Conservation (phyloP, 768 basidiomycete genomes). For the Chalciporus sphaerocephalus region DNA sequence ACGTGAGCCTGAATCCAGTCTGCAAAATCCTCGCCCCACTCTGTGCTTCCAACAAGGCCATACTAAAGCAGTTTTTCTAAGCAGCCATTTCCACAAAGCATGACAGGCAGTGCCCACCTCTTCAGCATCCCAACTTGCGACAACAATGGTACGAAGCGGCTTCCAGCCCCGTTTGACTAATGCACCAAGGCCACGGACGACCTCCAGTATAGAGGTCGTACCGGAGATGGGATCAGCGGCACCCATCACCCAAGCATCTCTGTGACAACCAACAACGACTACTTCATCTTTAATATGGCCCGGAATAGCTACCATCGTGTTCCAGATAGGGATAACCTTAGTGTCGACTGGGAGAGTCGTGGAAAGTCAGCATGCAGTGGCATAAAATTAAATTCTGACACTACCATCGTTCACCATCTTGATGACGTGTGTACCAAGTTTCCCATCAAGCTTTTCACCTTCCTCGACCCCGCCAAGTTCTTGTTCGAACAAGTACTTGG, state of each 20-base stretch:
- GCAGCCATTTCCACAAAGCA: not conserved
- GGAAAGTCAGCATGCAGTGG: not conserved
- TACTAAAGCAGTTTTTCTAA: slow-evolving; percentile 32
- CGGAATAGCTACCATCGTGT: slow-evolving; percentile 77
- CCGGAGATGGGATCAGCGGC: slow-evolving; percentile 56
- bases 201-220: slow-evolving; percentile 52
- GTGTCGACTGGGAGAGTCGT: slow-evolving; percentile 51
- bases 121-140: slow-evolving; percentile 82
- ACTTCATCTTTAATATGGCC: slow-evolving; percentile 83
- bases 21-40: slow-evolving; percentile 91
- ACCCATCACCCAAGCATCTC: slow-evolving; percentile 62
- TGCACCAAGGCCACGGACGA: slow-evolving; percentile 50
- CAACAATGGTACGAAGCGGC: slow-evolving; percentile 64
- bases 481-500: slow-evolving; percentile 55
- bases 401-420: slow-evolving; percentile 55
- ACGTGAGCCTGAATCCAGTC: slow-evolving; percentile 76
- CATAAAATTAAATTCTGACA: not conserved
- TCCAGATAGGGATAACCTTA: slow-evolving; percentile 87
- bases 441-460: slow-evolving; percentile 43
- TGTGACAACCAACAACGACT: slow-evolving; percentile 82
- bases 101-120: slow-evolving; percentile 36
- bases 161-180: slow-evolving; percentile 58
- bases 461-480: slow-evolving; percentile 44
- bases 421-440: slow-evolving; percentile 44
- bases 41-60: slow-evolving; percentile 81